Conservation (phyloP, 1,284 basidiomycete genomes). For the Pisolithus thermaeus region DNA sequence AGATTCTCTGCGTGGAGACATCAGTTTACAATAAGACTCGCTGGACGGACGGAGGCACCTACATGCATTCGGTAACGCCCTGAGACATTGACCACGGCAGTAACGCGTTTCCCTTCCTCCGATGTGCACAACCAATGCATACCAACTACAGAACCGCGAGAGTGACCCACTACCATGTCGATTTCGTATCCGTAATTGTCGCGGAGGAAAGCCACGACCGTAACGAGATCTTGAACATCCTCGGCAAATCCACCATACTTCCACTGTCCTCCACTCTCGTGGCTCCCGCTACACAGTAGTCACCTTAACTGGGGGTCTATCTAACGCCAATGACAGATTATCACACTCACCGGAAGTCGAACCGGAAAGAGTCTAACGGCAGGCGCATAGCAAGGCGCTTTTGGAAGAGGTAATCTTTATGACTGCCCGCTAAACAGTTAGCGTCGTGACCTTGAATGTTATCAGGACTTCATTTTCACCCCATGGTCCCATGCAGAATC, state of each 20-base stretch:
- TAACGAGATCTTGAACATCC: conserved; percentile 59
- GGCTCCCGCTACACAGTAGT: conserved; percentile 52
- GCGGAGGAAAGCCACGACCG: conserved; percentile 58
- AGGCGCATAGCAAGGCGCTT: conserved; percentile 63
- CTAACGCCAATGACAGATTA: neutral
- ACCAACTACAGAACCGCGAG: conserved; percentile 61
- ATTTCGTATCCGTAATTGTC: conserved; percentile 56
- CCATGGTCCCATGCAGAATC: conserved; percentile 75
- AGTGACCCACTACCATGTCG: conserved; percentile 67
- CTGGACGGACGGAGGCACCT: conserved; percentile 20
- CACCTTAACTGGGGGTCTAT: neutral
- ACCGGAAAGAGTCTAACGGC: conserved; percentile 75
- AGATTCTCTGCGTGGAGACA: conserved; percentile 34
- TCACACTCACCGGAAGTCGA: conserved; percentile 70
- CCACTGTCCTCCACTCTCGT: conserved; percentile 69
- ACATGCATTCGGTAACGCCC: conserved; percentile 73
- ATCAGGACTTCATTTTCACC: conserved; percentile 37
- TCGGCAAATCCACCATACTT: conserved; percentile 47
- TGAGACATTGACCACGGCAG: conserved; percentile 63
- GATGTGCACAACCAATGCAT: conserved; percentile 62
- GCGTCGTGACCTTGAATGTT: neutral
- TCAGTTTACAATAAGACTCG: conserved; percentile 9
- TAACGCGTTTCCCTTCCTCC: conserved; percentile 47
- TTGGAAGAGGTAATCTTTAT: conserved; percentile 81
- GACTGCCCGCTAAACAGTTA: conserved; percentile 37